Evolutionary conservation across 176 grass and related monocot species (phyloP).

Genomic region (Pontederia paniculata): DNA sequence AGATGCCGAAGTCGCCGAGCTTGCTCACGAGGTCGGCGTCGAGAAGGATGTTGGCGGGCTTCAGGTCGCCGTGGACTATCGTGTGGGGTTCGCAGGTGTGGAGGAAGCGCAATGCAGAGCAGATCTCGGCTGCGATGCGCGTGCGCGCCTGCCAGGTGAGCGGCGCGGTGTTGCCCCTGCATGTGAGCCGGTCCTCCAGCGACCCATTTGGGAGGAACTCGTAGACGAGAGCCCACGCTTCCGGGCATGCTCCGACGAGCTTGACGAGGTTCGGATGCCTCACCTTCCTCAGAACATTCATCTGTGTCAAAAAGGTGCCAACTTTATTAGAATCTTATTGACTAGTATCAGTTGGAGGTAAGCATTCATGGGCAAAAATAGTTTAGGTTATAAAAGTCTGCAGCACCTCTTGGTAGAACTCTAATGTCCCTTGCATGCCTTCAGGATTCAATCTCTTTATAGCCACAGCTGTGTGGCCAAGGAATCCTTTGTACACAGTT

Average conservation of each 20-base stretch:
- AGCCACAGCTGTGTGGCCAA: conserved; percentile 50
- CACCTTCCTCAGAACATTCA: conserved; percentile 40
- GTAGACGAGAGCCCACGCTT: conserved; percentile 43
- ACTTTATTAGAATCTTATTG: no score
- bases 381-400: no score
- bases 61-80: conserved; percentile 62
- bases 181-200: conserved; percentile 46
- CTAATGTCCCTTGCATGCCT: conserved; percentile 34
- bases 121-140: conserved; percentile 47
- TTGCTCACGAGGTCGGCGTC: conserved; percentile 32
- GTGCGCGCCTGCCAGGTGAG: conserved; percentile 46
- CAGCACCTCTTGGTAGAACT: conserved; percentile 69
- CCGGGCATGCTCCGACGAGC: conserved; percentile 50
- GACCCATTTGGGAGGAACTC: conserved; percentile 52
- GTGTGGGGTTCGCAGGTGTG: conserved; percentile 39
- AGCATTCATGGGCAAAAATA: no score
- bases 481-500: conserved; percentile 59
- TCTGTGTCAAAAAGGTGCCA: conserved; percentile 26
- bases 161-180: conserved; percentile 14
- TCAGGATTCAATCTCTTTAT: conserved; percentile 59
- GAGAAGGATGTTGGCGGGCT: conserved; percentile 64
- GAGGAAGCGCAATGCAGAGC: conserved; percentile 57
- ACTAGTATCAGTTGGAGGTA: no score
- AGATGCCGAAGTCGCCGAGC: conserved; percentile 67
- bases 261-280: conserved; percentile 67